Percentiles rank a stretch among this genome's conserved stretches.
These are phyloP conservation scores for Tuber brumale DNA, from an alignment of 495 filamentous ascomycete species.

Conservation along the genomic window DNA sequence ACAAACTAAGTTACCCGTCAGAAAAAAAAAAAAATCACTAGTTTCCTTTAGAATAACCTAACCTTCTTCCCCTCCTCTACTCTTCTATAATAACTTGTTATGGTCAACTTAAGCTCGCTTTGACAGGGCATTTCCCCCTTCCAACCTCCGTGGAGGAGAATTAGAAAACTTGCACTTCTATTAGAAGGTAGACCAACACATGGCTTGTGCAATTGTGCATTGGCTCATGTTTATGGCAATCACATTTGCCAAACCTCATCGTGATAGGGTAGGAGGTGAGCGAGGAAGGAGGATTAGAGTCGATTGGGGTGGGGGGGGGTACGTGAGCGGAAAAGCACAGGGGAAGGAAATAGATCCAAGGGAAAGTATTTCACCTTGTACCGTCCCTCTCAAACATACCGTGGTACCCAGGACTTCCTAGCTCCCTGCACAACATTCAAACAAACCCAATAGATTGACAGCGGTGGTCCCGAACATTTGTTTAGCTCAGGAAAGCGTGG, in stretches of 20 bases:
- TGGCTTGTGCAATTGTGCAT: conserved; percentile 4
- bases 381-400: neutral
- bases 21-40: neutral
- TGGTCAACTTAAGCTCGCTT: neutral
- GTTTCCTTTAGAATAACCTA: neutral
- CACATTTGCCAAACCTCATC: neutral
- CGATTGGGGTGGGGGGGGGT: neutral
- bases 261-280: neutral
- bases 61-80: neutral
- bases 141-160: neutral
- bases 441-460: neutral
- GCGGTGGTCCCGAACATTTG: neutral
- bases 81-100: neutral
- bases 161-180: neutral
- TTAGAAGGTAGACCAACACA: neutral
- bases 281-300: neutral
- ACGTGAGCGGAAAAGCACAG: neutral
- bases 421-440: neutral
- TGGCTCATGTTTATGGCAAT: conserved; percentile 3
- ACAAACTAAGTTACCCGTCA: neutral
- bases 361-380: neutral
- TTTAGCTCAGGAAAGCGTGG: neutral
- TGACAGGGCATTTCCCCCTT: neutral
- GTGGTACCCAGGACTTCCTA: neutral
- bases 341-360: neutral